These are phyloP conservation scores for Cinchona pubescens DNA, from an alignment of 257 asterid species.

Conservation along the genomic window DNA sequence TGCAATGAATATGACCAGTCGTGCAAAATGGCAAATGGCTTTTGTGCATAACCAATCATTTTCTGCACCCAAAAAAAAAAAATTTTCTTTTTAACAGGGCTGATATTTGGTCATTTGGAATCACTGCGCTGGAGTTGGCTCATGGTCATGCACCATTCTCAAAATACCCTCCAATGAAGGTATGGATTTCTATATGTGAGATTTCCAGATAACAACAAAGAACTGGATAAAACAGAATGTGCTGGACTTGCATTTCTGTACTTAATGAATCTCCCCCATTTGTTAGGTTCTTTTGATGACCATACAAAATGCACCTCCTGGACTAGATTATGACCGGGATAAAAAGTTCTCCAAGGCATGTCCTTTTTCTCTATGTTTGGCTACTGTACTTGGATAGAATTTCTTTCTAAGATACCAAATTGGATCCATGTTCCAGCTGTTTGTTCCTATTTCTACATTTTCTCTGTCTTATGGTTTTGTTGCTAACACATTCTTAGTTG, in stretches of 20 bases:
- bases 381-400: not conserved
- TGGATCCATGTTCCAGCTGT: not conserved
- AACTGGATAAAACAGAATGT: slow-evolving; percentile 6
- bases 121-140: slow-evolving; percentile 97
- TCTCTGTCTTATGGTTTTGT: slow-evolving; percentile 11
- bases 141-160: slow-evolving; percentile 99
- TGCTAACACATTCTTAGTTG: slow-evolving; percentile 28
- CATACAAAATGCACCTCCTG: slow-evolving; percentile 99
- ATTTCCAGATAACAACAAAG: not conserved
- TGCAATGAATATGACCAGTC: no score
- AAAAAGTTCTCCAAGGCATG: slow-evolving; percentile 92
- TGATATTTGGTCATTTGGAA: slow-evolving; percentile 99
- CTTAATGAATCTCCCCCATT: slow-evolving; percentile 16
- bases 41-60: slow-evolving; percentile 16
- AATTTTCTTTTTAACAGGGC: slow-evolving; percentile 53
- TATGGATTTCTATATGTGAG: slow-evolving; percentile 26
- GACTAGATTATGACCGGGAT: slow-evolving; percentile 99
- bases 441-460: slow-evolving; percentile 1
- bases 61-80: not conserved
- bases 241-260: slow-evolving; percentile 6
- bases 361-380: slow-evolving; percentile 7
- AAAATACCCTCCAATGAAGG: slow-evolving; percentile 99
- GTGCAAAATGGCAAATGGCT: no score
- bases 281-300: slow-evolving; percentile 91
- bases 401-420: slow-evolving; percentile 3